Evolutionary conservation across 2,329 filamentous ascomycete genomes (phyloP), one percentile per base, ranked within the genome.

Genomic region (Colletotrichum chrysophilum): DNA sequence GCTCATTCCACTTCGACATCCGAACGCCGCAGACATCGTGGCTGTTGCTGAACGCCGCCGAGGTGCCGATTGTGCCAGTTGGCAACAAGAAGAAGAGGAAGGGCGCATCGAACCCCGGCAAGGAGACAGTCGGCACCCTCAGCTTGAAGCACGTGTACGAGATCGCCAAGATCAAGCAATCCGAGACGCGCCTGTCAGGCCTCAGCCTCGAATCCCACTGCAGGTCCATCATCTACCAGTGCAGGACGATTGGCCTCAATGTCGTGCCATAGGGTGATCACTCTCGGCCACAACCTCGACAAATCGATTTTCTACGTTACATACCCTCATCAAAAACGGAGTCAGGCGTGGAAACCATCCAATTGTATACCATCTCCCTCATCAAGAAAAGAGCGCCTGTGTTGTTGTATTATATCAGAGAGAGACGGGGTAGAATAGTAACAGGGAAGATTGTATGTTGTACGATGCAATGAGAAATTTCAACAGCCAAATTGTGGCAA

Each of bases 131-230:
- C n/a, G 97, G 96, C 74, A 94, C 91, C 5, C 90, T 99, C 71
- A 97, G 94, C 81, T 87, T 99, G 81, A 99, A 99, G 89, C 97
- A 99, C 86, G 89, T 99, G 26, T 98, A 96, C 86, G 96, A 98
- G 87, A 98, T 99, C 85, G 97, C 97, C 78, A 96, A 95, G 89
- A 97, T 99, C 82, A 99, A 99, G 90, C 94, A 95, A 79, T 88
- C 90, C 69, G 95, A 97, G 85, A 87, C 93, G 77, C 90, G 95
- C 74, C 85, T 96, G 77, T 95, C 94, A 3, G 94, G 94, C 3
- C 83, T 95, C 80, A 89, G 91, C 64, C 85, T 96, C 69, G 89
- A 95, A 83, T 93, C 93, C 1, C 82, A 96, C 32, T 95, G 94
- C 86, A 93, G 90, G 85, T 91, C 92, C 70, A 88, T 96, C 76